phyloP scores from a whole-genome alignment of 345 rosid genomes.

The Populus davidiana region DNA sequence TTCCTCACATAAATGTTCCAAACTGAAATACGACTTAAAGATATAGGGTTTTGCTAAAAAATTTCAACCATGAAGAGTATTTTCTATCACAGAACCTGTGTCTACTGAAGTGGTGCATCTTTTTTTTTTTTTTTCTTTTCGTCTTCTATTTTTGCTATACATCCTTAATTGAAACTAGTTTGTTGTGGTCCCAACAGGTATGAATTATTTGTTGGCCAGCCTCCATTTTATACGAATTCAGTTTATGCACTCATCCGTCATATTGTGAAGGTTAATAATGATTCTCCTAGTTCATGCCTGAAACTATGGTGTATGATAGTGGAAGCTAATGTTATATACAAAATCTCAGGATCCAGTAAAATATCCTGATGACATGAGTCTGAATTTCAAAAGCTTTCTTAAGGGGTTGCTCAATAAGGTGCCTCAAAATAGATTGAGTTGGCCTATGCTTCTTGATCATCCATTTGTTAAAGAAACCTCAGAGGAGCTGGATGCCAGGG shows the following conservation, averaged over 20 bases:
- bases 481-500: slow-evolving; percentile 66
- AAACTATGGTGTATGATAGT: slow-evolving; percentile 11
- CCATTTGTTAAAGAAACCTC: slow-evolving; percentile 80
- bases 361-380: slow-evolving; percentile 91
- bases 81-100: background rate
- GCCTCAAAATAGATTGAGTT: slow-evolving; percentile 84
- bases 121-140: background rate
- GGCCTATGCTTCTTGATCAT: slow-evolving; percentile 96
- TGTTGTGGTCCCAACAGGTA: slow-evolving; percentile 49
- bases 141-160: background rate
- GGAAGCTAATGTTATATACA: slow-evolving; percentile 34
- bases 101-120: background rate
- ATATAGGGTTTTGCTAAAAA: too few relatives aligned
- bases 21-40: too few relatives aligned
- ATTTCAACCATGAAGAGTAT: too few relatives aligned
- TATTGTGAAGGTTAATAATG: slow-evolving; percentile 74
- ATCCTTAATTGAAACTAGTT: slow-evolving; percentile 10
- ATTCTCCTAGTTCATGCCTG: slow-evolving; percentile 13
- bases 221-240: slow-evolving; percentile 97
- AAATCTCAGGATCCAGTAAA: slow-evolving; percentile 87
- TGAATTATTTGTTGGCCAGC: slow-evolving; percentile 94
- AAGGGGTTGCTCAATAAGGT: slow-evolving; percentile 97
- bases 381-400: slow-evolving; percentile 76
- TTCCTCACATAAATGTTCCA: too few relatives aligned
- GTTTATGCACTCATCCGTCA: slow-evolving; percentile 96